Evolutionary conservation across 177 flowering plant species (phyloP).

Genomic region (Vitis hybrid): DNA sequence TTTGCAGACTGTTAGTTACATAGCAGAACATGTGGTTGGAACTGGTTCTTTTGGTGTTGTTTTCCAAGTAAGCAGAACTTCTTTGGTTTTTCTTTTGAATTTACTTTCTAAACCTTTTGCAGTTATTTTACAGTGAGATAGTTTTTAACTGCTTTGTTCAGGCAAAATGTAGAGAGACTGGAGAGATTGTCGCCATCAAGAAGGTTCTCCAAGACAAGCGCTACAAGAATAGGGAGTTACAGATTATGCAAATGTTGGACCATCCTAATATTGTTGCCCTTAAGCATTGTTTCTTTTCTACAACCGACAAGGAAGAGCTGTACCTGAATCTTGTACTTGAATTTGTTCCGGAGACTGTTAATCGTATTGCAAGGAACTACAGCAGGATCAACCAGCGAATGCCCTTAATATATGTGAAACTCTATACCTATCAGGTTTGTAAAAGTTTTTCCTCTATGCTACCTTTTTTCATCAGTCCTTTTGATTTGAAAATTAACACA

Average conservation of each 20-base stretch:
- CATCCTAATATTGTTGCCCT: slow-evolving; percentile 94
- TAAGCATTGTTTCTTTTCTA: slow-evolving; percentile 87
- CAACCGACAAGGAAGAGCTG: slow-evolving; percentile 89
- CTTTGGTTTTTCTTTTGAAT: background rate
- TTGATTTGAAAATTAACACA: background rate
- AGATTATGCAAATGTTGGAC: slow-evolving; percentile 98
- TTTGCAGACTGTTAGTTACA: slow-evolving; percentile 75
- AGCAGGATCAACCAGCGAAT: slow-evolving; percentile 76
- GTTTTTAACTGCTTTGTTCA: slow-evolving; percentile 24
- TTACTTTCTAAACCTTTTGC: background rate
- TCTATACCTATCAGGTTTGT: slow-evolving; percentile 87
- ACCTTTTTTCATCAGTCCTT: background rate
- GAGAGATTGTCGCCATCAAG: slow-evolving; percentile 95
- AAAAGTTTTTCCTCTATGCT: background rate
- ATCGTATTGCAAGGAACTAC: slow-evolving; percentile 84
- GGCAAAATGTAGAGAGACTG: slow-evolving; percentile 98
- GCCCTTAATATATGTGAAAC: slow-evolving; percentile 91
- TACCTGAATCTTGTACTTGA: slow-evolving; percentile 97
- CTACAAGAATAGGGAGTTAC: slow-evolving; percentile 94
- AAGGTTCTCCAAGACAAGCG: slow-evolving; percentile 98
- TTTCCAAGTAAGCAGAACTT: slow-evolving; percentile 59
- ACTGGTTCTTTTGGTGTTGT: slow-evolving; percentile 99
- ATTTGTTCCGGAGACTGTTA: slow-evolving; percentile 92
- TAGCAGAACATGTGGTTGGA: slow-evolving; percentile 96
- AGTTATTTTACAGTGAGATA: background rate